These are phyloP conservation scores for Melanogaster broomeanus DNA, from an alignment of 768 basidiomycete genomes.

Conservation along the genomic window DNA sequence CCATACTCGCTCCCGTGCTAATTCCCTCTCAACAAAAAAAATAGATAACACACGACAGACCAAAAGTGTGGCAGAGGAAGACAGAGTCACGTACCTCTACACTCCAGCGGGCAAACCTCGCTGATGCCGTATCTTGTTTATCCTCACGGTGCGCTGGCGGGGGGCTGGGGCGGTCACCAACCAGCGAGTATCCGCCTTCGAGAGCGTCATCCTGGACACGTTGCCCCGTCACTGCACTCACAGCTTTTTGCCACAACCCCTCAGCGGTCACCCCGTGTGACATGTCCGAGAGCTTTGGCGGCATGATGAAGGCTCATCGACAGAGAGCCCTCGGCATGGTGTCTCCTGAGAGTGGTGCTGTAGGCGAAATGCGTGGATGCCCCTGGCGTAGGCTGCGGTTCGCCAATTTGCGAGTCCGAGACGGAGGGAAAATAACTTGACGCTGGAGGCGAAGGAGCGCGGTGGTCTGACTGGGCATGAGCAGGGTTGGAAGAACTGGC, in stretches of 20 bases:
- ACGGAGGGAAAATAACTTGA: constrained; percentile 76
- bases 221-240: constrained; percentile 35
- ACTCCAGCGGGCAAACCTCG: constrained; percentile 66
- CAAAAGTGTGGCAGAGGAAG: not conserved
- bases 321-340: constrained; percentile 52
- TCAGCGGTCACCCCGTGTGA: constrained; percentile 44
- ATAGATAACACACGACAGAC: not conserved
- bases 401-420: constrained; percentile 45
- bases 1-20: no score
- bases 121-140: constrained; percentile 56
- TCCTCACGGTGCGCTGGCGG: constrained; percentile 30
- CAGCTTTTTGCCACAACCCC: constrained; percentile 47
- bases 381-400: constrained; percentile 60
- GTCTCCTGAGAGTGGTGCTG: constrained; percentile 76
- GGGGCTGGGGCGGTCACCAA: constrained; percentile 18
- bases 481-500: constrained; percentile 6
- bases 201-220: constrained; percentile 21
- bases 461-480: constrained; percentile 19
- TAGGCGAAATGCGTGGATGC: constrained; percentile 80
- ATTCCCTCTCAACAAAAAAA: not conserved
- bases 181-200: constrained; percentile 42
- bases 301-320: constrained; percentile 41
- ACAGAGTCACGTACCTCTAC: constrained; percentile 51
- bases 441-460: constrained; percentile 68
- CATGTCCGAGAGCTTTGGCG: constrained; percentile 39